These are phyloP conservation scores for Saccharomycopsis oosterbeekiorum DNA, from an alignment of 805 yeast species.

Conservation along the genomic window DNA sequence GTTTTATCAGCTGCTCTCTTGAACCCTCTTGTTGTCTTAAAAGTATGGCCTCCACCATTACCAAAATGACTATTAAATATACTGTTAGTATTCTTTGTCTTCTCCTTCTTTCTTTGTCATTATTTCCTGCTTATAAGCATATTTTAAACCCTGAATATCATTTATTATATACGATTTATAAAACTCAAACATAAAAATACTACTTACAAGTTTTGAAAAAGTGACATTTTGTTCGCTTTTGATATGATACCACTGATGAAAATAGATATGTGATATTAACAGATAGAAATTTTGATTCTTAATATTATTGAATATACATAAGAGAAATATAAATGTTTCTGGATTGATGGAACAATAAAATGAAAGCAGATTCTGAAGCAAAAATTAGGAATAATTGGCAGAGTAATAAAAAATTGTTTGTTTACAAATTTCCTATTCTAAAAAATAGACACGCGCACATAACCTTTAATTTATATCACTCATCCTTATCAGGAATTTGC, in stretches of 20 bases:
- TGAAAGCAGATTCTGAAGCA: background rate
- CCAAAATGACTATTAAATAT: slow-evolving; percentile 2
- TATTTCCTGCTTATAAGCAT: too few species aligned
- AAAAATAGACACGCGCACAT: background rate
- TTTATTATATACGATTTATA: too few species aligned
- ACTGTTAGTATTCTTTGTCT: background rate
- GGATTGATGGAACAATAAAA: background rate
- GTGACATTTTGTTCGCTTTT: background rate
- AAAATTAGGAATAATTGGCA: background rate
- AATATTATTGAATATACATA: too few species aligned
- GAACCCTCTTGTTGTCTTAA: slow-evolving; percentile 38
- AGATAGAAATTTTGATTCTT: background rate
- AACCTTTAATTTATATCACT: background rate
- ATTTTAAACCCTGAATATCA: too few species aligned
- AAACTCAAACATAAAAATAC: background rate
- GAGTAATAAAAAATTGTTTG: background rate
- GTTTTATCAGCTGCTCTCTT: slow-evolving; percentile 25
- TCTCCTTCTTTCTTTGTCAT: background rate
- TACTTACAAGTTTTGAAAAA: slow-evolving; percentile 26
- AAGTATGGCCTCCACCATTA: slow-evolving; percentile 33
- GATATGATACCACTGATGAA: background rate
- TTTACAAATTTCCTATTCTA: background rate
- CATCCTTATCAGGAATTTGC: too few species aligned
- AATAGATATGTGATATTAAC: background rate
- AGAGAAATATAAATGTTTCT: too few species aligned